These are phyloP conservation scores for Fusarium verrucosum DNA, from an alignment of 2,329 filamentous ascomycete genomes.

Conservation along the genomic window DNA sequence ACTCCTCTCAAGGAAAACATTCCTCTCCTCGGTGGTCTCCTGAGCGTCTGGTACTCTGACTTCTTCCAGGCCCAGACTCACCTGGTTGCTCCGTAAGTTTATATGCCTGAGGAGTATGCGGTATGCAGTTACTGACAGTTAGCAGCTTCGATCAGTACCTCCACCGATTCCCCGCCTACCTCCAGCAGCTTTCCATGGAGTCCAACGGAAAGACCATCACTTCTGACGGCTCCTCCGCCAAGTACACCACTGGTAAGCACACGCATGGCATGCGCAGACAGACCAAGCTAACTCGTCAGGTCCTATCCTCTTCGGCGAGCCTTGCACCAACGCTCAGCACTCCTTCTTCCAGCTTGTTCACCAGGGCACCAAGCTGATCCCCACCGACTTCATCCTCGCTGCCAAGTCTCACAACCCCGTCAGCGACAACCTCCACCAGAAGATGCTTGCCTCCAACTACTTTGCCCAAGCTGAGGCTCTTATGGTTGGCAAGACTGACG, in stretches of 20 bases:
- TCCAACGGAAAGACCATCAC: conserved; percentile 98
- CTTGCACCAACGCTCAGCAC: conserved; percentile 98
- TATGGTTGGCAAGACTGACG: conserved; percentile 89
- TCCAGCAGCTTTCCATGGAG: conserved; percentile 99
- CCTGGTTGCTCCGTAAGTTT: conserved; percentile 86
- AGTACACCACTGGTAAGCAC: conserved; percentile 84
- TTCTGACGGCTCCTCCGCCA: conserved; percentile 85
- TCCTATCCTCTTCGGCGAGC: conserved; percentile 95
- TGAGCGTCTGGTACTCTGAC: conserved; percentile 99
- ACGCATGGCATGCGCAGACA: background rate
- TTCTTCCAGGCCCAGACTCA: conserved; percentile 99
- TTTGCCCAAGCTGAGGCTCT: conserved; percentile 88
- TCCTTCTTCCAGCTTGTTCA: conserved; percentile 99
- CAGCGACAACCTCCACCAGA: conserved; percentile 91
- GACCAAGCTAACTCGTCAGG: conserved; percentile 53
- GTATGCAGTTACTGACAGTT: conserved; percentile 8
- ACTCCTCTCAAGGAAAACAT: conserved; percentile 95
- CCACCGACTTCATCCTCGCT: conserved; percentile 96
- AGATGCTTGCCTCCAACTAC: conserved; percentile 93
- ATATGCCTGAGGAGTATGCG: background rate
- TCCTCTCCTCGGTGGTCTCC: conserved; percentile 86
- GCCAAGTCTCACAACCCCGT: conserved; percentile 97
- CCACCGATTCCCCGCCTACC: conserved; percentile 97
- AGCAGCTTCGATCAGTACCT: conserved; percentile 95
- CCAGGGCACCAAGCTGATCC: conserved; percentile 98